Conservation (phyloP, 495 filamentous ascomycete species). For the Glarea lozoyensis region DNA sequence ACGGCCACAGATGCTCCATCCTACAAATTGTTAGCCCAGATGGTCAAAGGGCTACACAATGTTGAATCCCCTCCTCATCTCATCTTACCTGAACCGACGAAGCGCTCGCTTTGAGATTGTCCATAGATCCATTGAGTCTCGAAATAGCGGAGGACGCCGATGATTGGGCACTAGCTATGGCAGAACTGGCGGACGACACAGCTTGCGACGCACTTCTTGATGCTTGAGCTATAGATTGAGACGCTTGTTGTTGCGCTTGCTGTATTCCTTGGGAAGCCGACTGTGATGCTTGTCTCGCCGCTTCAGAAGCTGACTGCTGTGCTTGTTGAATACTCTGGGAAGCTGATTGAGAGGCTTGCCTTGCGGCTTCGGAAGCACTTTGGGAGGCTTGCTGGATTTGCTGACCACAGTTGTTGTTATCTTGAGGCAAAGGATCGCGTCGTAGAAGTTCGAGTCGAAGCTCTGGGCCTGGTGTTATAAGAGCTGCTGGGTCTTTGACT, state of each 20-base stretch:
- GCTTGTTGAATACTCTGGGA: conserved; percentile 16
- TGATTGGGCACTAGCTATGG: conserved; percentile 12
- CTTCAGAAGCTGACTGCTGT: conserved; percentile 13
- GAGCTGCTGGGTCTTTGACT: conserved; percentile 6
- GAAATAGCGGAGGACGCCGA: conserved; percentile 16
- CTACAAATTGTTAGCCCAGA: conserved; percentile 3
- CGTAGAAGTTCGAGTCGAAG: conserved; percentile 18
- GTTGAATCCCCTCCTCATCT: background rate
- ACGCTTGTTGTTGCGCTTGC: too few species aligned
- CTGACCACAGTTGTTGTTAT: conserved; percentile 7
- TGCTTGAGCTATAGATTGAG: too few species aligned
- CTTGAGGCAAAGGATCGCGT: conserved; percentile 13
- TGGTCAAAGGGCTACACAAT: background rate
- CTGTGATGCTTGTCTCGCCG: conserved; percentile 18
- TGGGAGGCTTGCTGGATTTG: conserved; percentile 17
- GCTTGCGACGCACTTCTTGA: conserved; percentile 16
- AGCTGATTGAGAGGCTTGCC: conserved; percentile 16
- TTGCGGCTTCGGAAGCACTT: conserved; percentile 10
- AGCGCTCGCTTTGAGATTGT: conserved; percentile 9
- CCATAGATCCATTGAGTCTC: conserved; percentile 13
- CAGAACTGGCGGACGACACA: conserved; percentile 16
- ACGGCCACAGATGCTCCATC: conserved; percentile 12
- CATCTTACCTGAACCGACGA: conserved; percentile 12
- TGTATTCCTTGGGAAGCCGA: conserved; percentile 17
- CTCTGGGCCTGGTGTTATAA: conserved; percentile 17